phyloP scores from a whole-genome alignment of 345 rosid genomes.

The Salix purpurea region DNA sequence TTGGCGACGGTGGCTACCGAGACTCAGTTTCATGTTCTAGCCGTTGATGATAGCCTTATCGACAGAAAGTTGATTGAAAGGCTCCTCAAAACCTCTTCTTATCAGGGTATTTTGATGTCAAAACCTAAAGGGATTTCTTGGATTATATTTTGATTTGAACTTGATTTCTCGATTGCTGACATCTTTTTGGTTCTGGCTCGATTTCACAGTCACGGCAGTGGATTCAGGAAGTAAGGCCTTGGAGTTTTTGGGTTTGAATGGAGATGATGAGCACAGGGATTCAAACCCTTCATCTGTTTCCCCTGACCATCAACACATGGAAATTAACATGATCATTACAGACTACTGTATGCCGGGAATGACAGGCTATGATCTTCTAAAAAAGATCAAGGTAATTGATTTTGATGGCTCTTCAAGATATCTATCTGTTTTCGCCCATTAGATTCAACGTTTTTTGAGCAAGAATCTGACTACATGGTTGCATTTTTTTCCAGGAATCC shows the following conservation, averaged over 20 bases:
- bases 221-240: slow-evolving; percentile 90
- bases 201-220: slow-evolving; percentile 67
- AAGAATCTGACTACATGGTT: background rate
- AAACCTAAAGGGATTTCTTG: background rate
- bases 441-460: no score
- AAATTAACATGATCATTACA: slow-evolving; percentile 76
- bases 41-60: slow-evolving; percentile 80
- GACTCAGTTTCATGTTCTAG: slow-evolving; percentile 79
- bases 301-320: slow-evolving; percentile 28
- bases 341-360: slow-evolving; percentile 98
- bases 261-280: slow-evolving; percentile 22
- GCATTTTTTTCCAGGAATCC: slow-evolving; percentile 49
- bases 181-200: background rate
- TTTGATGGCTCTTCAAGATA: background rate
- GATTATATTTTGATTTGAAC: background rate
- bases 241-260: slow-evolving; percentile 65
- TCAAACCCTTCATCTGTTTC: slow-evolving; percentile 35
- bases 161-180: background rate
- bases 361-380: slow-evolving; percentile 92
- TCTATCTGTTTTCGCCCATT: background rate
- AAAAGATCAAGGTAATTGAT: slow-evolving; percentile 60
- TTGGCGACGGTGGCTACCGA: slow-evolving; percentile 23
- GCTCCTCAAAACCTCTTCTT: slow-evolving; percentile 81
- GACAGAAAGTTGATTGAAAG: slow-evolving; percentile 83
- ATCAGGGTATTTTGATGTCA: slow-evolving; percentile 46